phyloP scores from a whole-genome alignment of 805 yeast species.

The Zygoascus flipseniorum region DNA sequence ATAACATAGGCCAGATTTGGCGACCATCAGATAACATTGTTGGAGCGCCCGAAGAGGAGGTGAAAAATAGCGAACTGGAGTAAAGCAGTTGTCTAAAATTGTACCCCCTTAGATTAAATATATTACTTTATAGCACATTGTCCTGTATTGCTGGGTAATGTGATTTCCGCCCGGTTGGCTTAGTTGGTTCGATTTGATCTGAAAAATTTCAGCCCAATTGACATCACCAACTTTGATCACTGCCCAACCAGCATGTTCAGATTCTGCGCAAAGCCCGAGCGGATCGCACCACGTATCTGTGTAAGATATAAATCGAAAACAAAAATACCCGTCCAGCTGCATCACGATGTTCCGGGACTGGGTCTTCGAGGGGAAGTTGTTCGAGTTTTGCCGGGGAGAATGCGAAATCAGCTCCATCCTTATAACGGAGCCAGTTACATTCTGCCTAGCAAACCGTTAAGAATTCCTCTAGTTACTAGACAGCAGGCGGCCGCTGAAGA shows the following conservation, averaged over 20 bases:
- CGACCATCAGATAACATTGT: slow-evolving; percentile 44
- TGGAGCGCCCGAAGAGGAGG: neutral
- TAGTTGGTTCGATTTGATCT: neutral
- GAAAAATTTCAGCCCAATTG: neutral
- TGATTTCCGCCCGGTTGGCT: neutral
- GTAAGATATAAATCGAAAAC: slow-evolving; percentile 4
- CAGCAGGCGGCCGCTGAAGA: slow-evolving; percentile 1
- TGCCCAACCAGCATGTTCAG: neutral
- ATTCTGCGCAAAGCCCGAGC: neutral
- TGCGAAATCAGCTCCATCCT: slow-evolving; percentile 72
- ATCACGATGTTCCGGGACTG: slow-evolving; percentile 53
- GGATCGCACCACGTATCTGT: neutral
- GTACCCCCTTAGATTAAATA: neutral
- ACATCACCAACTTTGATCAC: neutral
- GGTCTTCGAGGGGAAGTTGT: slow-evolving; percentile 69
- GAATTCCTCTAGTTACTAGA: slow-evolving; percentile 1
- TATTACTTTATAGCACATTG: no score
- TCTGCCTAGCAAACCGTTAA: slow-evolving; percentile 21
- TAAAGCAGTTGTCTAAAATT: neutral
- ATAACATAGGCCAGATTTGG: slow-evolving; percentile 70
- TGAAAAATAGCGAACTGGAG: neutral
- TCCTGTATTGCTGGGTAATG: no score
- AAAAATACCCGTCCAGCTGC: slow-evolving; percentile 57
- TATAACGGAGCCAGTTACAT: slow-evolving; percentile 69
- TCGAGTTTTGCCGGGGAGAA: slow-evolving; percentile 66